Conservation (phyloP, 495 filamentous ascomycete species). For the Penicillium cinerascens region DNA sequence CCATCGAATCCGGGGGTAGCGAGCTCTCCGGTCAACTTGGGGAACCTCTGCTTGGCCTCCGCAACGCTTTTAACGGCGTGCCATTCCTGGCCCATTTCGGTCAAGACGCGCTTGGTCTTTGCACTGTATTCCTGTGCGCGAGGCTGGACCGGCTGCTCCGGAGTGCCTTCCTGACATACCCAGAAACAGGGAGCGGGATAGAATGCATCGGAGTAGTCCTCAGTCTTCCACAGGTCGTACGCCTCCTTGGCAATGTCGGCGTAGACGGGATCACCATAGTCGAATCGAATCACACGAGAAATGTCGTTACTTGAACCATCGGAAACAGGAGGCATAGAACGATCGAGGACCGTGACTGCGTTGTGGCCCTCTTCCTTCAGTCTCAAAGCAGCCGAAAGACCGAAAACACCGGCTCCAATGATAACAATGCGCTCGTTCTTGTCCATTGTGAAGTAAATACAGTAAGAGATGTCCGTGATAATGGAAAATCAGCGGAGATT, state of each 20-base stretch:
- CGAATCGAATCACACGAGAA: slow-evolving; percentile 68
- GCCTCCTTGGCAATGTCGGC: slow-evolving; percentile 60
- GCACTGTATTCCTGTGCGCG: slow-evolving; percentile 35
- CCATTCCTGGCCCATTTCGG: slow-evolving; percentile 34
- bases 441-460: slow-evolving; percentile 14
- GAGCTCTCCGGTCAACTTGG: slow-evolving; percentile 37
- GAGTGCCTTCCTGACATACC: slow-evolving; percentile 23
- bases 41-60: slow-evolving; percentile 39
- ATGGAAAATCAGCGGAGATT: too few relatives aligned
- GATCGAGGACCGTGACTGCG: slow-evolving; percentile 63
- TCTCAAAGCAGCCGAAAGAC: slow-evolving; percentile 57
- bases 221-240: slow-evolving; percentile 60
- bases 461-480: too few relatives aligned
- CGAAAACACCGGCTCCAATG: slow-evolving; percentile 69
- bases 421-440: slow-evolving; percentile 53
- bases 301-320: slow-evolving; percentile 63
- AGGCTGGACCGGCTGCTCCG: slow-evolving; percentile 38
- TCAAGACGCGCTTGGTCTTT: slow-evolving; percentile 37
- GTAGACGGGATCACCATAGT: slow-evolving; percentile 69
- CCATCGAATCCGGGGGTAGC: slow-evolving; percentile 57
- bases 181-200: slow-evolving; percentile 31
- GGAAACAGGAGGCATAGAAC: slow-evolving; percentile 52
- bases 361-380: slow-evolving; percentile 51
- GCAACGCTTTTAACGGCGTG: slow-evolving; percentile 32
- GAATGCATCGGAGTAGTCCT: slow-evolving; percentile 30